These are phyloP conservation scores for Ophiorrhiza pumila DNA, from an alignment of 257 asterid species.

Conservation along the genomic window DNA sequence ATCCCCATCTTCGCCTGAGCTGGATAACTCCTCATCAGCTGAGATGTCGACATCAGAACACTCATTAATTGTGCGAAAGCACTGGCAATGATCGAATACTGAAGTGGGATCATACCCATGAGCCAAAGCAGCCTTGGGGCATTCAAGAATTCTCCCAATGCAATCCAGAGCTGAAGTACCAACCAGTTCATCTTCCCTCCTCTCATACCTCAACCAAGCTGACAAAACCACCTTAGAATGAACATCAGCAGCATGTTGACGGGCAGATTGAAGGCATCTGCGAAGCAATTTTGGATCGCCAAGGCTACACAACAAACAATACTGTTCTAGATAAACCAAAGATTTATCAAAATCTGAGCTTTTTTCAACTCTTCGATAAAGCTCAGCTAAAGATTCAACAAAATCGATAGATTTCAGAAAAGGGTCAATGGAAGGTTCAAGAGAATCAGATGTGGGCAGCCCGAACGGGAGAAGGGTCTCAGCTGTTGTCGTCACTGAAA, in stretches of 20 bases:
- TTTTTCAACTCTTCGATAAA: slow-evolving; percentile 25
- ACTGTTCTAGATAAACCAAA: slow-evolving; percentile 39
- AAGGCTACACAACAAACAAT: slow-evolving; percentile 32
- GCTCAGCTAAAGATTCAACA: slow-evolving; percentile 40
- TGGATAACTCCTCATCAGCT: slow-evolving; percentile 10
- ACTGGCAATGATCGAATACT: slow-evolving; percentile 38
- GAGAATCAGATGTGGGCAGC: slow-evolving; percentile 33
- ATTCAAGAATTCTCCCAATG: slow-evolving; percentile 51
- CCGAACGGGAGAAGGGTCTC: slow-evolving; percentile 45
- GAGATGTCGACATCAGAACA: slow-evolving; percentile 16
- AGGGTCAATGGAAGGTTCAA: slow-evolving; percentile 42
- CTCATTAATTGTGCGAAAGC: slow-evolving; percentile 11
- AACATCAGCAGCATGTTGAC: slow-evolving; percentile 47
- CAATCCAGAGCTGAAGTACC: slow-evolving; percentile 48
- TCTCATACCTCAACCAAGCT: slow-evolving; percentile 62
- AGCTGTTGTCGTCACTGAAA: slow-evolving; percentile 23
- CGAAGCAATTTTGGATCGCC: slow-evolving; percentile 52
- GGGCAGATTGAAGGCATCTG: slow-evolving; percentile 45
- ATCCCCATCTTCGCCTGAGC: slow-evolving; percentile 22
- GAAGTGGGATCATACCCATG: slow-evolving; percentile 40
- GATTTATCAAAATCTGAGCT: slow-evolving; percentile 28
- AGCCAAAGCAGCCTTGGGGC: slow-evolving; percentile 41
- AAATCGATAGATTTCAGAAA: slow-evolving; percentile 44
- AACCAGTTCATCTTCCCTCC: slow-evolving; percentile 52
- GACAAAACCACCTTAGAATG: slow-evolving; percentile 50